Percentiles rank a stretch among this genome's conserved stretches.
These are phyloP conservation scores for Cerrena zonata DNA, from an alignment of 1,284 basidiomycete genomes.

Conservation along the genomic window DNA sequence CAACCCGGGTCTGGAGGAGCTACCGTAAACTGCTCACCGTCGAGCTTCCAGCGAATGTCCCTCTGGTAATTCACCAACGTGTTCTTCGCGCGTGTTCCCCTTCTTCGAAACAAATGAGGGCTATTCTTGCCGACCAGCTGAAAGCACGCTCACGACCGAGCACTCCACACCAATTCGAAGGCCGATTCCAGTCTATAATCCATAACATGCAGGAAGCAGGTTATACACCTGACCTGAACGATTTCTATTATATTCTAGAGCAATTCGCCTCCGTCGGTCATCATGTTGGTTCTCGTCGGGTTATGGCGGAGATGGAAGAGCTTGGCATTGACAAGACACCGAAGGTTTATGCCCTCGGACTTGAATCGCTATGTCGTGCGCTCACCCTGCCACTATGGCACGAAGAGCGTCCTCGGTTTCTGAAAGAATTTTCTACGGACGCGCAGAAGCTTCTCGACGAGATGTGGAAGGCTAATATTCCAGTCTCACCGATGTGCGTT, in stretches of 20 bases:
- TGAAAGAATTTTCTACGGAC: slow-evolving; percentile 38
- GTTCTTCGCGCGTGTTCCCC: slow-evolving; percentile 63
- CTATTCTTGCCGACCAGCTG: slow-evolving; percentile 34
- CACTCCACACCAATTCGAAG: slow-evolving; percentile 49
- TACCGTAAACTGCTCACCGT: slow-evolving; percentile 52
- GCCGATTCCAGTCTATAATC: slow-evolving; percentile 58
- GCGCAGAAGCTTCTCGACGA: slow-evolving; percentile 49
- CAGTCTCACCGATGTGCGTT: slow-evolving; percentile 51
- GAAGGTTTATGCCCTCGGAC: slow-evolving; percentile 55
- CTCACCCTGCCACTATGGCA: slow-evolving; percentile 50
- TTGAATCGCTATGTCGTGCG: slow-evolving; percentile 64
- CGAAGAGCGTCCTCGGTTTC: slow-evolving; percentile 27
- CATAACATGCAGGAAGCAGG: slow-evolving; percentile 59
- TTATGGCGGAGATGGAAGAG: slow-evolving; percentile 53
- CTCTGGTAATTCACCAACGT: slow-evolving; percentile 57
- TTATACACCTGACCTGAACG: slow-evolving; percentile 45
- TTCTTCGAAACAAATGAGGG: slow-evolving; percentile 39
- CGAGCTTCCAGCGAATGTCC: slow-evolving; percentile 43
- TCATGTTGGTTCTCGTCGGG: slow-evolving; percentile 47
- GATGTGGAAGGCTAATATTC: slow-evolving; percentile 45
- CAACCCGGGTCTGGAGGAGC: slow-evolving; percentile 50
- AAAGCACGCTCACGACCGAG: slow-evolving; percentile 25
- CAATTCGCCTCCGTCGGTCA: slow-evolving; percentile 72
- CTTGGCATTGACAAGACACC: slow-evolving; percentile 40
- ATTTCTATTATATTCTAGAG: slow-evolving; percentile 67